These are phyloP conservation scores for Citrullus mucosospermus DNA, from an alignment of 306 rosid genomes.

Conservation along the genomic window DNA sequence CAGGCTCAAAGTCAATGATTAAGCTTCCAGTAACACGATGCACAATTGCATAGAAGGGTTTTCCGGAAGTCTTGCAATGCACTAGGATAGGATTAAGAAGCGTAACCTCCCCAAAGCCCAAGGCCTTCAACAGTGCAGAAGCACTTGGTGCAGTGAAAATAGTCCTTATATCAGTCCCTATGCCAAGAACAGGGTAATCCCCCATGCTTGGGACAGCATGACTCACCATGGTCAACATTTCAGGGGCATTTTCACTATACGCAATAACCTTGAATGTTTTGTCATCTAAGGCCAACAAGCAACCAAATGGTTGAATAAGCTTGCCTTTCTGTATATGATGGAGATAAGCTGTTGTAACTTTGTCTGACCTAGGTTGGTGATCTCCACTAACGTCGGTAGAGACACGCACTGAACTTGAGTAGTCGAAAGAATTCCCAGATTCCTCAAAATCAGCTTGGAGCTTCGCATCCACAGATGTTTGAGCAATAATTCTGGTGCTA, in stretches of 20 bases:
- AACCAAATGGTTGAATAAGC: slow-evolving; percentile 86
- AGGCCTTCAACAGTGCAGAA: slow-evolving; percentile 77
- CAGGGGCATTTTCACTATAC: slow-evolving; percentile 91
- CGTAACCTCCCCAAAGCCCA: slow-evolving; percentile 75
- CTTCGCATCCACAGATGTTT: slow-evolving; percentile 86
- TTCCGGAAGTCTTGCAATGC: slow-evolving; percentile 94
- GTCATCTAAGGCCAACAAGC: slow-evolving; percentile 82
- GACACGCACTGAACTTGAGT: slow-evolving; percentile 63
- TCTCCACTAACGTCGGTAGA: slow-evolving; percentile 29
- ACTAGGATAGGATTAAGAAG: slow-evolving; percentile 89
- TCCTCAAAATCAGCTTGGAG: slow-evolving; percentile 82
- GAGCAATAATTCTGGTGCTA: slow-evolving; percentile 63
- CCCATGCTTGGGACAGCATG: slow-evolving; percentile 96
- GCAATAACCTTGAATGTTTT: slow-evolving; percentile 81
- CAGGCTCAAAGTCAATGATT: slow-evolving; percentile 91
- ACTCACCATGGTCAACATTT: slow-evolving; percentile 78
- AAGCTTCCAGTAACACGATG: slow-evolving; percentile 78
- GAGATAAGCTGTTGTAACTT: slow-evolving; percentile 81
- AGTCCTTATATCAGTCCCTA: slow-evolving; percentile 68
- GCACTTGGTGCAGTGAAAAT: slow-evolving; percentile 79
- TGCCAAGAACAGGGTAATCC: slow-evolving; percentile 78
- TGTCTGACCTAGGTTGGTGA: slow-evolving; percentile 54
- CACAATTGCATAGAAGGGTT: slow-evolving; percentile 81
- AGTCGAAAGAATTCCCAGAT: slow-evolving; percentile 79
- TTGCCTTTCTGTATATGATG: slow-evolving; percentile 80